Conservation (phyloP, 2,329 filamentous ascomycete genomes). For the Lasiodiplodia citricola region DNA sequence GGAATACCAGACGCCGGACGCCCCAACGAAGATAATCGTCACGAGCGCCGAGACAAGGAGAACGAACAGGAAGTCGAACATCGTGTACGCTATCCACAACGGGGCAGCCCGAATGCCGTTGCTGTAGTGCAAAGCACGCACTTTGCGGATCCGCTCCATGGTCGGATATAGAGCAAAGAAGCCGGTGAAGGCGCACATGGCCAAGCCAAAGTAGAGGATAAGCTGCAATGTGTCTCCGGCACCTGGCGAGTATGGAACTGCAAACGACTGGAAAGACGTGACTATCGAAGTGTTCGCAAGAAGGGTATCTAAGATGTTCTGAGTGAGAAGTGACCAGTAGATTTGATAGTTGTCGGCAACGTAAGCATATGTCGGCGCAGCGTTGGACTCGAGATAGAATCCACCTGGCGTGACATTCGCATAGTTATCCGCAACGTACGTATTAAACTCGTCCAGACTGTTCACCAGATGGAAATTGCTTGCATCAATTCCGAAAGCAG, state of each 20-base stretch:
- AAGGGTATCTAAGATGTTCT: slow-evolving; percentile 89
- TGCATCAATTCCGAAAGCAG: slow-evolving; percentile 34
- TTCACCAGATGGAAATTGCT: slow-evolving; percentile 60
- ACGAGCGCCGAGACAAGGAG: slow-evolving; percentile 69
- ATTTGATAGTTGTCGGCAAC: slow-evolving; percentile 65
- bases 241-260: slow-evolving; percentile 70
- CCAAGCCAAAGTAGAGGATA: slow-evolving; percentile 80
- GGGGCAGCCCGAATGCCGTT: slow-evolving; percentile 85
- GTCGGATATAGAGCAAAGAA: slow-evolving; percentile 91
- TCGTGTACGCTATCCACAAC: slow-evolving; percentile 81
- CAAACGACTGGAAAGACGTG: slow-evolving; percentile 76
- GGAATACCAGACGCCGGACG: slow-evolving; percentile 73
- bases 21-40: slow-evolving; percentile 70
- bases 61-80: slow-evolving; percentile 80
- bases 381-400: slow-evolving; percentile 72
- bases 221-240: slow-evolving; percentile 78
- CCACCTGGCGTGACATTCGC: slow-evolving; percentile 76
- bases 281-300: slow-evolving; percentile 71
- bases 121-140: slow-evolving; percentile 86
- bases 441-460: slow-evolving; percentile 70
- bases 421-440: slow-evolving; percentile 67
- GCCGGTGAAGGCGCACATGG: slow-evolving; percentile 77
- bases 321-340: slow-evolving; percentile 71
- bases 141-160: slow-evolving; percentile 77
- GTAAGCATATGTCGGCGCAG: slow-evolving; percentile 72